A percentile compares a stretch with the other conserved stretches of the same genome.
These are phyloP conservation scores for Fusarium clavum DNA, from an alignment of 2,329 filamentous ascomycete species.

Conservation along the genomic window DNA sequence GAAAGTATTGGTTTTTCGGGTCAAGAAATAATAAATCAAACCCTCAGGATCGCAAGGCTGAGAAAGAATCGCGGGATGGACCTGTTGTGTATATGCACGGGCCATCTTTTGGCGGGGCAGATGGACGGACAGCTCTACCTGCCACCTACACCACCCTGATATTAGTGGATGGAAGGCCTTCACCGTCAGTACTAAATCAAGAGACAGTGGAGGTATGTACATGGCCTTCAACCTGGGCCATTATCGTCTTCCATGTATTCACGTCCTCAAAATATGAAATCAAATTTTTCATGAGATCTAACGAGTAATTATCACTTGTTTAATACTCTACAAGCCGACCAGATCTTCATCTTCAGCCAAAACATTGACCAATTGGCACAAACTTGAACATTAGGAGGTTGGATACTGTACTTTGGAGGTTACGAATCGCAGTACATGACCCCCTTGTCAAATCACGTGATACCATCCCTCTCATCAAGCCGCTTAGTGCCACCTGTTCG, in stretches of 20 bases:
- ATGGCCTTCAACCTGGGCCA: neutral
- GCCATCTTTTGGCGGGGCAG: constrained; percentile 41
- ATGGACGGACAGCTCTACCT: constrained; percentile 35
- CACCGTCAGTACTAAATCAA: neutral
- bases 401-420: neutral
- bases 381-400: neutral
- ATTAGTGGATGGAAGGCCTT: neutral
- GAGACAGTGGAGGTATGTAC: neutral
- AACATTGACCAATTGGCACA: neutral
- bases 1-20: constrained; percentile 1
- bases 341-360: neutral
- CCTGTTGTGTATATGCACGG: constrained; percentile 35
- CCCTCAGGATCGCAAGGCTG: constrained; percentile 41
- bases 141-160: neutral
- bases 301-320: neutral
- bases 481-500: constrained; percentile 57
- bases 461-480: constrained; percentile 18
- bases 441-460: constrained; percentile 51
- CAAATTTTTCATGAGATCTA: neutral
- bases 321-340: neutral
- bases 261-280: neutral
- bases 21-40: constrained; percentile 15
- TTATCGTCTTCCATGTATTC: neutral
- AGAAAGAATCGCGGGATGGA: constrained; percentile 42
- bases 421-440: neutral